Evolutionary conservation across 768 basidiomycete genomes (phyloP).

Genomic region (Cantharellus anzutake): DNA sequence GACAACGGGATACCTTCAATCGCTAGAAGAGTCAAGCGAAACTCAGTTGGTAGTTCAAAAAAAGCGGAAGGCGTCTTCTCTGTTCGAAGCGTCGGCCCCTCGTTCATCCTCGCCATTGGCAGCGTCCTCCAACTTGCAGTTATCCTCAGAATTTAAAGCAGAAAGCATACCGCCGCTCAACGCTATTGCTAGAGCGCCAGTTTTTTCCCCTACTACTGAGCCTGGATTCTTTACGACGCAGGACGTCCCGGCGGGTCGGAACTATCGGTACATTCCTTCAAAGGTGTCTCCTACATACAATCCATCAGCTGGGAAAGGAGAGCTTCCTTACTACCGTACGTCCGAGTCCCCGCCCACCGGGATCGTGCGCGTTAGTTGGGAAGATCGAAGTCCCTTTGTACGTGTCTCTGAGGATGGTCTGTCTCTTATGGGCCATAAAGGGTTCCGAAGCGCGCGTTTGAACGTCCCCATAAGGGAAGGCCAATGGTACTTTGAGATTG

Average conservation of each 20-base stretch:
- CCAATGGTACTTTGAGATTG: constrained; percentile 87
- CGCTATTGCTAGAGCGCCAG: constrained; percentile 5
- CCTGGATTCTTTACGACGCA: constrained; percentile 13
- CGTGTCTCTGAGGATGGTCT: constrained; percentile 64
- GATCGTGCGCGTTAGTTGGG: constrained; percentile 64
- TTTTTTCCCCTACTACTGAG: constrained; percentile 7
- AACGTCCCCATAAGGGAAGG: constrained; percentile 84
- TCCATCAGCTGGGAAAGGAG: neutral
- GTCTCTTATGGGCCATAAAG: constrained; percentile 60
- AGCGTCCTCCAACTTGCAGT: constrained; percentile 8
- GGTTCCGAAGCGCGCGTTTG: constrained; percentile 76
- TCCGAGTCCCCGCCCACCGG: constrained; percentile 59
- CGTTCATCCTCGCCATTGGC: constrained; percentile 26
- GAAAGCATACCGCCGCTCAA: neutral
- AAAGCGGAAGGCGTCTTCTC: constrained; percentile 35
- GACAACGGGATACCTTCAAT: too few species aligned
- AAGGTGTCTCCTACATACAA: constrained; percentile 3
- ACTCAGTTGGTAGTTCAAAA: neutral
- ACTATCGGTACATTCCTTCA: constrained; percentile 15
- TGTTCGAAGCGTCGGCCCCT: constrained; percentile 18
- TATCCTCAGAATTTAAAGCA: constrained; percentile 30
- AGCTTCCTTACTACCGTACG: constrained; percentile 40
- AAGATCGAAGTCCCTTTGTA: constrained; percentile 70
- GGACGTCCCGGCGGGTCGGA: constrained; percentile 15
- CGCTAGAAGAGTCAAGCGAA: too few species aligned